Conservation (phyloP, 352 stramenopile species). For the Pythium aquatile region DNA sequence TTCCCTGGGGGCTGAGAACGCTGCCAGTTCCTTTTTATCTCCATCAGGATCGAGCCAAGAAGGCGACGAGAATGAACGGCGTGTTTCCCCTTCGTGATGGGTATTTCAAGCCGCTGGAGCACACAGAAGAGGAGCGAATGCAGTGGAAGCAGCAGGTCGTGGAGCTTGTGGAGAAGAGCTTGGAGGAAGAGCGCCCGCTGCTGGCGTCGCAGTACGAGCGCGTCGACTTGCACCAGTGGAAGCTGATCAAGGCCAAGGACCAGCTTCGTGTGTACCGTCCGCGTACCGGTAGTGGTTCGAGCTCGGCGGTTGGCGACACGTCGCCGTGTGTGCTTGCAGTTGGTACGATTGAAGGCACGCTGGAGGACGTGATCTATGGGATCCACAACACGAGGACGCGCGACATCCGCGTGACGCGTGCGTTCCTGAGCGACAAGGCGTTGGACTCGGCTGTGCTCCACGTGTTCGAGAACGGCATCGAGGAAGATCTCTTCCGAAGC, state of each 20-base stretch:
- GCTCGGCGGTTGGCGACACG: background rate
- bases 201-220: slow-evolving; percentile 6
- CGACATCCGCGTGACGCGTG: slow-evolving; percentile 26
- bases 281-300: background rate
- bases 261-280: slow-evolving; percentile 25
- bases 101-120: slow-evolving; percentile 25
- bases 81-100: slow-evolving; percentile 24
- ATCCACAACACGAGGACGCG: slow-evolving; percentile 22
- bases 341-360: slow-evolving; percentile 28
- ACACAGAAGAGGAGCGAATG: slow-evolving; percentile 13
- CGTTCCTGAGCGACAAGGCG: slow-evolving; percentile 24
- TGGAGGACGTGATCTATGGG: slow-evolving; percentile 30
- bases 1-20: background rate
- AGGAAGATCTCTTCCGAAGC: slow-evolving; percentile 24
- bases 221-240: slow-evolving; percentile 18
- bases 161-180: slow-evolving; percentile 13
- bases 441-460: slow-evolving; percentile 27
- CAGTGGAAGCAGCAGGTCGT: slow-evolving; percentile 16
- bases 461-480: slow-evolving; percentile 20
- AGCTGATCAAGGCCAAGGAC: slow-evolving; percentile 22
- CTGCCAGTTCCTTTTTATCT: background rate
- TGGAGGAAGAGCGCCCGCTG: slow-evolving; percentile 17
- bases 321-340: slow-evolving; percentile 19
- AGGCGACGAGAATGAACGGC: background rate
- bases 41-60: background rate